Base-by-base conservation (phyloP, 305 asterid genomes). In the Fraxinus platypoda region DNA sequence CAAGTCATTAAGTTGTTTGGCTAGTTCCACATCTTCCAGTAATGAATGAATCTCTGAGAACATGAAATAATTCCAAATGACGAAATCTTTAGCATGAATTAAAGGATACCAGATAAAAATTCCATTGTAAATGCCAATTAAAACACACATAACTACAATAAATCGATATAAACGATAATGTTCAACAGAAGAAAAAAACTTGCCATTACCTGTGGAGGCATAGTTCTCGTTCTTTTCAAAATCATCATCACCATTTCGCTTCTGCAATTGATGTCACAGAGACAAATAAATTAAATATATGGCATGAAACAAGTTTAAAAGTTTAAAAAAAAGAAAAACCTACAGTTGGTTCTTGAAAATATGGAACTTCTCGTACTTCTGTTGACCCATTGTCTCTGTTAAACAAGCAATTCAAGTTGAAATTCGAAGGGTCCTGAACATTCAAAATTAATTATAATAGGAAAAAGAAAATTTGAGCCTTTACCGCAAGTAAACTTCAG, bases 401-500 rank as follows among this genome's bases (percentile, higher is more conserved):
- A 21, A 84, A 80, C 6, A 90, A 83, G 64, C 26, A 80, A 21
- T 76, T 13, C 21, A 31, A 9, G 35, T 70, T 26, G 54, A 19
- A 49, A 2, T 66, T 46, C 9, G 19, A 3, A 12, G 3, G 59
- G 11, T n/a, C 52, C 73, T 8, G 30, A 86, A 77, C 25, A n/a
- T 41, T 74, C 66, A 70, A 52, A 74, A 8, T 7, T 74, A 17
- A 43, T 70, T 78, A 33, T 38, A 75, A 59, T 38, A 41, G 30
- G 2, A 70, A 31, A 74, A 54, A 52, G 31, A 81, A 31, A 81
- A 23, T n/a, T 31, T 31, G 9, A n/a, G 37, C 31, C 83, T 85
- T 80, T 13, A 95, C 98, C 94, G 89, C 43, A 94, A 88, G 80
- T 90, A 87, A 75, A 92, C 93, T 88, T 92, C 90, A 3, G 97